Evolutionary conservation across 176 grass and related monocot genomes (phyloP), one percentile per base, ranked within the genome.

Genomic region (Hordeum marinum): DNA sequence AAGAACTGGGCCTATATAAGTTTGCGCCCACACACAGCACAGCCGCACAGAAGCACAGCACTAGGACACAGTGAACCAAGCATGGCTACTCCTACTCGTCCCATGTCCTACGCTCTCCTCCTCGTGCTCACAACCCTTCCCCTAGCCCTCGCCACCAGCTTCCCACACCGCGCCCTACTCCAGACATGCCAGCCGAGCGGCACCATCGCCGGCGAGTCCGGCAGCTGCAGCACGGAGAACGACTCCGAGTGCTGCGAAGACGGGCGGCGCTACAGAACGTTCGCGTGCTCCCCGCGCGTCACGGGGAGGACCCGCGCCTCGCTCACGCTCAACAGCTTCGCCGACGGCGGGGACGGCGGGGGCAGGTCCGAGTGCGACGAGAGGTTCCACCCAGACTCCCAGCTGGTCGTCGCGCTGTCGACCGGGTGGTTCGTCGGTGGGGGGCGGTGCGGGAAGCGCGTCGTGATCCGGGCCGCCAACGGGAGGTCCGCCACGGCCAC

Each of bases 341-440:
- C 63, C 2, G 62, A 48, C 0, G 72, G 73, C 11, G 48, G 63
- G 29, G 86, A 88, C 42, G 80, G 80, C 14, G 80, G 86, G 3
- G 73, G 62, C 2, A 36, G 65, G 61, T 79, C 68, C 52, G 31
- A 52, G 46, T 87, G 85, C 31, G 84, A 87, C 66, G 66, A 59
- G 24, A 27, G 31, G 18, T 87, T 52, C 85, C 85, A 84, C 80
- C 66, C 52, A 18, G 73, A 90, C 68, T 31, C 50, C 6, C 65
- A 87, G 65, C 45, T 82, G 83, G 79, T 82, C 25, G 88, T 89
- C 17, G 88, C 88, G 12, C 12, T 90, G 35, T 90, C 88, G 0
- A 85, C 82, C 1, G 83, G 88, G 0, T 90, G 83, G 88, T 82
- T 69, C 35, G 13, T 24, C 11, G 32, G 58, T 13, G 45, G 50